Conservation (phyloP, 2,329 filamentous ascomycete genomes). For the Colletotrichum echinochloae region DNA sequence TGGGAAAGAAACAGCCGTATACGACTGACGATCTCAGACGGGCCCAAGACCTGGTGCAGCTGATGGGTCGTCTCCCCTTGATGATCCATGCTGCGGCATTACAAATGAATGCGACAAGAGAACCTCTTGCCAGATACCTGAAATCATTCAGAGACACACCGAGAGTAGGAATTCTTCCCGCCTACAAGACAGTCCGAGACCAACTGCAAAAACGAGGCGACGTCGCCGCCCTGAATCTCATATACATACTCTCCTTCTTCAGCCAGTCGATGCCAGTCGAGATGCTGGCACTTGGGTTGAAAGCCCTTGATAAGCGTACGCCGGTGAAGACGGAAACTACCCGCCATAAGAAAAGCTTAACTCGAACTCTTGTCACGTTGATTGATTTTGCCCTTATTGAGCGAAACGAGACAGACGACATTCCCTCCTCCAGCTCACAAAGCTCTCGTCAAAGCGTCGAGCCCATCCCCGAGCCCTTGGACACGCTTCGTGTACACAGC, state of each 20-base stretch:
- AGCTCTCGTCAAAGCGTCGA: constrained; percentile 50
- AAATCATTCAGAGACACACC: constrained; percentile 67
- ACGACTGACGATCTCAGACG: constrained; percentile 66
- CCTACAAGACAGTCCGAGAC: constrained; percentile 61
- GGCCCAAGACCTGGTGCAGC: constrained; percentile 70
- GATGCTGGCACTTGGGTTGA: constrained; percentile 69
- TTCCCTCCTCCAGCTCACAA: constrained; percentile 55
- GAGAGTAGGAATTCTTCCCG: constrained; percentile 62
- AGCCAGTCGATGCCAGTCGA: constrained; percentile 75
- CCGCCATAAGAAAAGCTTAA: constrained; percentile 52
- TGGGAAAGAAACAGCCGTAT: constrained; percentile 68
- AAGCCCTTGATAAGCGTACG: constrained; percentile 58
- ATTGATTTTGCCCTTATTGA: constrained; percentile 66
- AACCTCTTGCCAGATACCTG: constrained; percentile 72
- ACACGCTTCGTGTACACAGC: constrained; percentile 63
- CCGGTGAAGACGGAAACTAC: constrained; percentile 56
- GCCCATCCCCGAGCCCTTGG: constrained; percentile 55
- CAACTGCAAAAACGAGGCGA: constrained; percentile 61
- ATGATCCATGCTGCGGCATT: constrained; percentile 76
- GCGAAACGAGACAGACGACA: constrained; percentile 59
- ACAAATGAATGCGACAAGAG: constrained; percentile 69
- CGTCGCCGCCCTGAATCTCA: constrained; percentile 70
- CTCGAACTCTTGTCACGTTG: constrained; percentile 62
- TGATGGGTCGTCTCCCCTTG: constrained; percentile 74
- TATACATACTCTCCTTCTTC: constrained; percentile 74